Evolutionary conservation across 2,329 filamentous ascomycete species (phyloP), one percentile per base, ranked within the genome.

Genomic region (Colletotrichum sp.): DNA sequence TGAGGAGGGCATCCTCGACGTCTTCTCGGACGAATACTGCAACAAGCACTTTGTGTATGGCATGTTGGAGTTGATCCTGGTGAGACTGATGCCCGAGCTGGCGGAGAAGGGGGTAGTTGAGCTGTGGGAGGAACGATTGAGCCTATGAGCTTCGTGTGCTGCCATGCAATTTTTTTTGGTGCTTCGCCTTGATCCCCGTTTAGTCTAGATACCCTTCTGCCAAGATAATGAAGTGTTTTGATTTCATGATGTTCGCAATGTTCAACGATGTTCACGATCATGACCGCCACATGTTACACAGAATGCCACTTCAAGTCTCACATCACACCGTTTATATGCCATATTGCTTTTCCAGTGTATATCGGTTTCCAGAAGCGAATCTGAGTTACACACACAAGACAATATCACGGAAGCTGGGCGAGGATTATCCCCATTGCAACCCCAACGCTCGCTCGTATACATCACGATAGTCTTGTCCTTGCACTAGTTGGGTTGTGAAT

Each of bases 31-130:
- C 84, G 88, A 90, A 67, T 98, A 98, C 85, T 94, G 96, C 85
- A 99, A 99, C 86, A 98, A 96, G 86, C 96, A 98, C 85, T 87
- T 99, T 36, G 87, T 98, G 79, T 98, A 98, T 82, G 89, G 92
- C 60, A 88, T 97, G 64, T 86, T 99, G 38, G 97, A 99, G 85
- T 85, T 96, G 74, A 83, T 98, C 3, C 87, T 98, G n/a, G 91
- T 95, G 72, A 92, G 94, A 78, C 84, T 99, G 77, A 91, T 98
- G 82, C 97, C 97, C 6, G 97, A 99, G 86, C 83, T 99, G 80
- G 89, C 89, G 70, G 94, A 95, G 80, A 92, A 91, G 82, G 92
- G 92, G 48, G 90, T 95, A 34, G 88, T 89, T 71, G 94, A 95
- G 80, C 85, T 98, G 72, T 92, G 94, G 90, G 93, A 92, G 78